Percentiles rank a stretch among this genome's conserved stretches.
Conservation (phyloP, 352 stramenopile genomes). For the Phytophthora boehmeriae region DNA sequence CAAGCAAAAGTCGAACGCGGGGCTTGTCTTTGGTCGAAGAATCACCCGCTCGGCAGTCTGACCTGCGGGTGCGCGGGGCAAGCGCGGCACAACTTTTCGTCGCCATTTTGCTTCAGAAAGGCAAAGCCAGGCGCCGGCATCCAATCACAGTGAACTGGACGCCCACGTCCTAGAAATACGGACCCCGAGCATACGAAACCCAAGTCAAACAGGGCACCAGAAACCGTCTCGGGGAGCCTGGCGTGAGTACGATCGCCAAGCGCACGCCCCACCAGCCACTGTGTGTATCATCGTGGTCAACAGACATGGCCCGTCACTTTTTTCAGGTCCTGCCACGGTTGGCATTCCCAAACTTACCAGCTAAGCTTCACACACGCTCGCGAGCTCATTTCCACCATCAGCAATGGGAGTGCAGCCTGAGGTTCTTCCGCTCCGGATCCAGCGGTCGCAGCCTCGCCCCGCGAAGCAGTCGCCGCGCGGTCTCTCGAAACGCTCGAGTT, state of each 20-base stretch:
- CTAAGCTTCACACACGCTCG: background rate
- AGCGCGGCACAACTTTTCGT: slow-evolving; percentile 14
- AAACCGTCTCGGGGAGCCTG: slow-evolving; percentile 14
- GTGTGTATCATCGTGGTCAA: slow-evolving; percentile 18
- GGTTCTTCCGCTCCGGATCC: slow-evolving; percentile 27
- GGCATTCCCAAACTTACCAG: slow-evolving; percentile 36
- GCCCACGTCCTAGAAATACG: slow-evolving; percentile 11
- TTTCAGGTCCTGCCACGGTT: slow-evolving; percentile 13
- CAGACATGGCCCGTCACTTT: slow-evolving; percentile 40
- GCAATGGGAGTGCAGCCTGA: slow-evolving; percentile 37
- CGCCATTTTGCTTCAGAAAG: slow-evolving; percentile 17
- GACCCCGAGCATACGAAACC: slow-evolving; percentile 21
- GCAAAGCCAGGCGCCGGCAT: slow-evolving; percentile 12
- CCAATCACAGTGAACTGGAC: slow-evolving; percentile 15
- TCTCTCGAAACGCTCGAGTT: slow-evolving; percentile 32
- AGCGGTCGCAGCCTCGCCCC: slow-evolving; percentile 24
- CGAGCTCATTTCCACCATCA: slow-evolving; percentile 2
- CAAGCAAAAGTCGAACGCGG: too few relatives aligned
- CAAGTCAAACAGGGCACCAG: slow-evolving; percentile 21
- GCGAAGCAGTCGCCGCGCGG: slow-evolving; percentile 26
- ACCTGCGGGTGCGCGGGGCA: slow-evolving; percentile 6
- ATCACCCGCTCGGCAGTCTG: background rate
- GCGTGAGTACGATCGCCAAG: slow-evolving; percentile 1
- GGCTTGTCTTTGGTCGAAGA: too few relatives aligned
- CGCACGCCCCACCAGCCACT: slow-evolving; percentile 11